A percentile compares a stretch with the other conserved stretches of the same genome.
Evolutionary conservation across 495 filamentous ascomycete species (phyloP).

Genomic region (Penicillium verhagenii): DNA sequence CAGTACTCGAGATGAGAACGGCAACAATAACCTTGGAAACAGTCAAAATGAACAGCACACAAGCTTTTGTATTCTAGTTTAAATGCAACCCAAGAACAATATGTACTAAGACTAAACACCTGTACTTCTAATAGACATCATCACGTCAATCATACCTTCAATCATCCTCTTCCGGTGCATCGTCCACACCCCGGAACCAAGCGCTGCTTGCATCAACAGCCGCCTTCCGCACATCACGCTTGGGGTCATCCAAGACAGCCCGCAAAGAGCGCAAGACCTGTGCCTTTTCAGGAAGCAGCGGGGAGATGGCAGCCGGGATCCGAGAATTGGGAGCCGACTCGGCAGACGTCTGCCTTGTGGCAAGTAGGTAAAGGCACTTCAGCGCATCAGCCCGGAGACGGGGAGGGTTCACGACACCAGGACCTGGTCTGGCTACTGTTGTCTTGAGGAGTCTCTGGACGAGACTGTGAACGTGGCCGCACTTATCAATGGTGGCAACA

Average conservation of each 20-base stretch:
- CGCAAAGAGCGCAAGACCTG: constrained; percentile 56
- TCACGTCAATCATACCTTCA: constrained; percentile 12
- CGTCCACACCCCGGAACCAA: constrained; percentile 61
- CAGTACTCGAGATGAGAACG: too few relatives aligned
- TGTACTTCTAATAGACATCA: not conserved
- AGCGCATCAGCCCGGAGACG: constrained; percentile 53
- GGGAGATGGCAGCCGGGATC: constrained; percentile 38
- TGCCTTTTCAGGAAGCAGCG: constrained; percentile 57
- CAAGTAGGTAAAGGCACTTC: constrained; percentile 56
- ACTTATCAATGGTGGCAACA: constrained; percentile 46
- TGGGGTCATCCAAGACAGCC: constrained; percentile 62
- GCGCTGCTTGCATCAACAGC: constrained; percentile 66
- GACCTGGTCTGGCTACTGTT: constrained; percentile 18
- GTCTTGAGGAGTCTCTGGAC: constrained; percentile 57
- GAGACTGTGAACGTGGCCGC: constrained; percentile 60
- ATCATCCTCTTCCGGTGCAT: constrained; percentile 59
- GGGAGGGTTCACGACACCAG: constrained; percentile 30
- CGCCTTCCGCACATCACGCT: constrained; percentile 63
- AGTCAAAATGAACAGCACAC: not conserved
- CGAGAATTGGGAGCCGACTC: constrained; percentile 27
- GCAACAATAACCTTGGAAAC: not conserved
- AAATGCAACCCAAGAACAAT: not conserved
- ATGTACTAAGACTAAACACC: not conserved
- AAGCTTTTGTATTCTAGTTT: not conserved
- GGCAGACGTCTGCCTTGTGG: constrained; percentile 31